A percentile compares a stretch with the other conserved stretches of the same genome.
Evolutionary conservation across 352 stramenopile species (phyloP).

Genomic region (Globisporangium splendens): DNA sequence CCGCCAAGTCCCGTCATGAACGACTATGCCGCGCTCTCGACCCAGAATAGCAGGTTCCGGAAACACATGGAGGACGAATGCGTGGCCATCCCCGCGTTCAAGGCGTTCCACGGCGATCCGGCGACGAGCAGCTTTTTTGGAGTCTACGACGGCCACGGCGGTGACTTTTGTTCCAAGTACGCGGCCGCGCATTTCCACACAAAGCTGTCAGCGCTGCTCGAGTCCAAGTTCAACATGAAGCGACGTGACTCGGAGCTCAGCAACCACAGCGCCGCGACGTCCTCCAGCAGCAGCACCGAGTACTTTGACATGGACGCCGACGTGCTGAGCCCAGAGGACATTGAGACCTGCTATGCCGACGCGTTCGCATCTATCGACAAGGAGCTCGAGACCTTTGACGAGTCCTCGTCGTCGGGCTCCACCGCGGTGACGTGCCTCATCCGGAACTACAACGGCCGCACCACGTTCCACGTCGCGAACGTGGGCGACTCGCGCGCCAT

Average conservation of each 20-base stretch:
- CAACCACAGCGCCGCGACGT: conserved; percentile 42
- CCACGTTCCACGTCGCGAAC: conserved; percentile 73
- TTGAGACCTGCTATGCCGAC: conserved; percentile 55
- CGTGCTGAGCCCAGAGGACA: conserved; percentile 52
- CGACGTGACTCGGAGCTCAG: conserved; percentile 28
- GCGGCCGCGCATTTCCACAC: conserved; percentile 67
- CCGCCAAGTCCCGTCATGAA: conserved; percentile 41
- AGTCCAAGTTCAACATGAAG: conserved; percentile 36
- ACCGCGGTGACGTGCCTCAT: conserved; percentile 78
- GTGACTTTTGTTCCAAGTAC: conserved; percentile 79
- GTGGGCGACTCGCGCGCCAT: conserved; percentile 76
- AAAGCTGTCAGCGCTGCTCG: conserved; percentile 42
- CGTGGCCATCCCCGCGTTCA: conserved; percentile 68
- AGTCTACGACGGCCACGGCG: conserved; percentile 81
- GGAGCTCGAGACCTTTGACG: conserved; percentile 62
- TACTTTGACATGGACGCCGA: conserved; percentile 34
- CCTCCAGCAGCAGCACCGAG: conserved; percentile 37
- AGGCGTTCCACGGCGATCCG: conserved; percentile 49
- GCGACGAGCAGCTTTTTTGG: conserved; percentile 78
- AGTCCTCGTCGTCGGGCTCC: conserved; percentile 61
- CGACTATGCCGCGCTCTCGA: conserved; percentile 71
- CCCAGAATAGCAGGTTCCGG: conserved; percentile 77
- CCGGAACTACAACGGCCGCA: conserved; percentile 48
- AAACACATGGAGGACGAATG: conserved; percentile 86
- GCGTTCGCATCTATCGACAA: conserved; percentile 62